Percentiles rank a stretch among this genome's conserved stretches.
phyloP scores from a whole-genome alignment of 2,329 filamentous ascomycete species.

The Paraphoma sp. region DNA sequence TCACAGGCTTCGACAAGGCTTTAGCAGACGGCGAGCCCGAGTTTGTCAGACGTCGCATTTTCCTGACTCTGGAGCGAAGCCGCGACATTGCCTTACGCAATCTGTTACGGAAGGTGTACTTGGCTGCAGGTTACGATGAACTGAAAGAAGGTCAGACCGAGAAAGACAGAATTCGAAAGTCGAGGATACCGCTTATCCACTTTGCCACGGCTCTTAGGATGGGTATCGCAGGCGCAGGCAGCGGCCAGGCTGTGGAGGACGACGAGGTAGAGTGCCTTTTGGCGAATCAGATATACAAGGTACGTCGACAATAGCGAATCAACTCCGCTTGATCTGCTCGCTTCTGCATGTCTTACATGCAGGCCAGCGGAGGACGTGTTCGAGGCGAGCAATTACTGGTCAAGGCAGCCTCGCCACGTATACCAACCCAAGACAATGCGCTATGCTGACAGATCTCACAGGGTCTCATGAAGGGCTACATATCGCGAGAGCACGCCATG shows the following conservation, averaged over 20 bases:
- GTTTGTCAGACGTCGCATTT: slow-evolving; percentile 91
- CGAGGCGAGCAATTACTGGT: background rate
- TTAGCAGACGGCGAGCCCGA: slow-evolving; percentile 85
- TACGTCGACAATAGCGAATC: slow-evolving; percentile 51
- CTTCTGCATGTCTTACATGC: slow-evolving; percentile 10
- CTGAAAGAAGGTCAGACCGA: slow-evolving; percentile 70
- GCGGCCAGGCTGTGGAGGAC: slow-evolving; percentile 70
- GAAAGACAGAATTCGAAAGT: slow-evolving; percentile 68
- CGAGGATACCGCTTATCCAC: slow-evolving; percentile 80
- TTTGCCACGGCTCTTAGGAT: slow-evolving; percentile 86
- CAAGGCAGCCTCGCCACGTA: slow-evolving; percentile 18
- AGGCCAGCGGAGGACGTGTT: background rate
- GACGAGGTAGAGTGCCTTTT: slow-evolving; percentile 96
- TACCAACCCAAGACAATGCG: background rate
- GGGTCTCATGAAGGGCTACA: slow-evolving; percentile 98
- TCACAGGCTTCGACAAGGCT: slow-evolving; percentile 83
- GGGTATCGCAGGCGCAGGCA: slow-evolving; percentile 63
- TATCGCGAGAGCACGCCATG: slow-evolving; percentile 85
- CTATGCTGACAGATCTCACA: slow-evolving; percentile 49
- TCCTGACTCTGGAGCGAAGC: slow-evolving; percentile 89
- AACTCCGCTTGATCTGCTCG: slow-evolving; percentile 6
- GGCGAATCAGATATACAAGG: slow-evolving; percentile 98
- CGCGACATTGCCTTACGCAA: slow-evolving; percentile 93
- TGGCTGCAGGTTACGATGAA: slow-evolving; percentile 79
- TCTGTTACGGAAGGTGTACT: slow-evolving; percentile 87